Conservation (phyloP, 345 rosid species). For the Acer negundo region DNA sequence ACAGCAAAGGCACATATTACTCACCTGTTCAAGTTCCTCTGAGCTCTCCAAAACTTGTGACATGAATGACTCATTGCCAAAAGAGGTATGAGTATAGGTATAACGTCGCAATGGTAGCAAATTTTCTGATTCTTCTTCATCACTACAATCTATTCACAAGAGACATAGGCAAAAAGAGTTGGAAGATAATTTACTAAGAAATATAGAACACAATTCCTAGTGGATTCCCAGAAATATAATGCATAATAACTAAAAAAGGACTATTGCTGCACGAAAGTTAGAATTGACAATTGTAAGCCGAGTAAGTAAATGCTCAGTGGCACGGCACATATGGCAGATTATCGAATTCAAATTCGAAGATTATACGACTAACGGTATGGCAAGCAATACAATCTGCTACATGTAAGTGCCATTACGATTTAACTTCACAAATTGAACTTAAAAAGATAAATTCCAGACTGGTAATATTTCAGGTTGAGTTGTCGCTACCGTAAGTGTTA, state of each 20-base stretch:
- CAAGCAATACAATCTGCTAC: neutral
- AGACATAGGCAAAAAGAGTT: neutral
- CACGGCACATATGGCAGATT: slow-evolving; percentile 4
- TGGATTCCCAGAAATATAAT: neutral
- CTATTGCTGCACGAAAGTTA: slow-evolving; percentile 17
- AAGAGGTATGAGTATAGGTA: slow-evolving; percentile 19
- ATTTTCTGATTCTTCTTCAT: neutral
- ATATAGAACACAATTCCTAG: neutral
- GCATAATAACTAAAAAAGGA: slow-evolving; percentile 18
- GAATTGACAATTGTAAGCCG: too few relatives aligned
- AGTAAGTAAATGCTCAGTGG: too few relatives aligned
- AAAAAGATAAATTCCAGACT: too few relatives aligned
- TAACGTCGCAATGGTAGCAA: slow-evolving; percentile 14
- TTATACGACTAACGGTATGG: neutral
- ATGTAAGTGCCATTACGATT: neutral
- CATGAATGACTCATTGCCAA: slow-evolving; percentile 20
- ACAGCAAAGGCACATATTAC: neutral
- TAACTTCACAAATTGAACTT: neutral
- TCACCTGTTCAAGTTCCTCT: slow-evolving; percentile 21
- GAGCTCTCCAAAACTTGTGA: slow-evolving; percentile 21
- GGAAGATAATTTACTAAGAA: neutral
- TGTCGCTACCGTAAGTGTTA: too few relatives aligned
- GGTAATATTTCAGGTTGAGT: too few relatives aligned
- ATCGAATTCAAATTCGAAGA: neutral
- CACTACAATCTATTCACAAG: slow-evolving; percentile 15